A percentile compares a stretch with the other conserved stretches of the same genome.
Conservation (phyloP, 1,284 basidiomycete species). For the Cutaneotrichosporon cyanovorans region DNA sequence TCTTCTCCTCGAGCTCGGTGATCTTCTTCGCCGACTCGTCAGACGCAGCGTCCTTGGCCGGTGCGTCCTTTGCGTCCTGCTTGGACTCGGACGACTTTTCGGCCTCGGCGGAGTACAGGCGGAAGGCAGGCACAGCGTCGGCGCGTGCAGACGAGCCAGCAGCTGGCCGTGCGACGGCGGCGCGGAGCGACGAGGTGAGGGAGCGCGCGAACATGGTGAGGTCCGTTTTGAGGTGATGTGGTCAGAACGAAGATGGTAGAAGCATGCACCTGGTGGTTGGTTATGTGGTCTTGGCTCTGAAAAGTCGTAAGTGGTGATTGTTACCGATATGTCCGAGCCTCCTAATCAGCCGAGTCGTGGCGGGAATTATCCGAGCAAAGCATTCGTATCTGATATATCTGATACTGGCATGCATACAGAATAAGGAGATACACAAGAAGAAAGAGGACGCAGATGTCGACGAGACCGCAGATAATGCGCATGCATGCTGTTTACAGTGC, state of each 20-base stretch:
- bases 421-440: too few relatives aligned
- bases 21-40: slow-evolving; percentile 18
- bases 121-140: slow-evolving; percentile 4
- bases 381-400: too few relatives aligned
- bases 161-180: slow-evolving; percentile 12
- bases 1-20: slow-evolving; percentile 18
- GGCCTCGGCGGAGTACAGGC: slow-evolving; percentile 12
- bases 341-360: too few relatives aligned
- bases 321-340: too few relatives aligned
- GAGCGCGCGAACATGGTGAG: slow-evolving; percentile 15
- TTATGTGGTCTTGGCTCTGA: too few relatives aligned
- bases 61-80: slow-evolving; percentile 3
- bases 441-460: too few relatives aligned
- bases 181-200: slow-evolving; percentile 12
- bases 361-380: too few relatives aligned
- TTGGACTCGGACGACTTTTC: slow-evolving; percentile 3
- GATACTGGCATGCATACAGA: too few relatives aligned
- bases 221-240: neutral
- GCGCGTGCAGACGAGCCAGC: neutral
- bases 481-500: too few relatives aligned
- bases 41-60: slow-evolving; percentile 2
- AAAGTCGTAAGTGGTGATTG: too few relatives aligned
- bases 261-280: neutral
- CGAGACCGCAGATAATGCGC: too few relatives aligned
- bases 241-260: neutral